Evolutionary conservation across 2,329 filamentous ascomycete genomes (phyloP).

Genomic region (Lachnellula subtilissima): DNA sequence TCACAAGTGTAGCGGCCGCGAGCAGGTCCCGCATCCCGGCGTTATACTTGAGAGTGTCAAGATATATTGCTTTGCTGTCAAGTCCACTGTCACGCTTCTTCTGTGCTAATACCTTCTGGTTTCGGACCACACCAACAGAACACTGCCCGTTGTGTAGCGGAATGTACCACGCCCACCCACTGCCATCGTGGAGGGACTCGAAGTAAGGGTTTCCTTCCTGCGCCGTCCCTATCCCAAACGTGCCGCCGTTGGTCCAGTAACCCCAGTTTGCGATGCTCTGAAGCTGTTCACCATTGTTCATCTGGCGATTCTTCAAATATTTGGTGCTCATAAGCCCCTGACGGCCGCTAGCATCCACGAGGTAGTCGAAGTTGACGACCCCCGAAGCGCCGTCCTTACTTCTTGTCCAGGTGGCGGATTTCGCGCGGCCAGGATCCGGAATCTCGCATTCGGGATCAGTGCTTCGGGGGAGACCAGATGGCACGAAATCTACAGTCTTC

Average conservation of each 20-base stretch:
- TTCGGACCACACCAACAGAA: conserved; percentile 41
- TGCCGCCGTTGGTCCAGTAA: conserved; percentile 39
- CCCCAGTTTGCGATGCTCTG: conserved; percentile 48
- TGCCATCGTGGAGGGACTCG: conserved; percentile 41
- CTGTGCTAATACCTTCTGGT: conserved; percentile 33
- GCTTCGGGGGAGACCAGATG: background rate
- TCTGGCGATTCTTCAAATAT: conserved; percentile 44
- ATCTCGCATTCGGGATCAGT: background rate
- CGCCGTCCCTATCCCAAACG: conserved; percentile 34
- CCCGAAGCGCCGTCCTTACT: conserved; percentile 34
- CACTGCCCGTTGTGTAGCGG: conserved; percentile 43
- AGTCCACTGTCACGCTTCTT: conserved; percentile 31
- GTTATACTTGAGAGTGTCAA: conserved; percentile 31
- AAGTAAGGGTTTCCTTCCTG: conserved; percentile 39
- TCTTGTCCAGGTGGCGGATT: conserved; percentile 34
- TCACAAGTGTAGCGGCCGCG: conserved; percentile 30
- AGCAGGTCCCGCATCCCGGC: conserved; percentile 33
- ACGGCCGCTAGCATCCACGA: conserved; percentile 46
- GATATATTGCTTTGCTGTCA: background rate
- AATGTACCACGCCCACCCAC: conserved; percentile 48
- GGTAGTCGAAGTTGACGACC: conserved; percentile 41
- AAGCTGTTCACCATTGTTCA: conserved; percentile 37
- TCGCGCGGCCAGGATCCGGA: conserved; percentile 28
- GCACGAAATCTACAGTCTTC: conserved; percentile 31
- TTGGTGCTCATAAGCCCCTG: conserved; percentile 42